These are phyloP conservation scores for Fusarium torulosum DNA, from an alignment of 2,329 filamentous ascomycete genomes.

Conservation along the genomic window DNA sequence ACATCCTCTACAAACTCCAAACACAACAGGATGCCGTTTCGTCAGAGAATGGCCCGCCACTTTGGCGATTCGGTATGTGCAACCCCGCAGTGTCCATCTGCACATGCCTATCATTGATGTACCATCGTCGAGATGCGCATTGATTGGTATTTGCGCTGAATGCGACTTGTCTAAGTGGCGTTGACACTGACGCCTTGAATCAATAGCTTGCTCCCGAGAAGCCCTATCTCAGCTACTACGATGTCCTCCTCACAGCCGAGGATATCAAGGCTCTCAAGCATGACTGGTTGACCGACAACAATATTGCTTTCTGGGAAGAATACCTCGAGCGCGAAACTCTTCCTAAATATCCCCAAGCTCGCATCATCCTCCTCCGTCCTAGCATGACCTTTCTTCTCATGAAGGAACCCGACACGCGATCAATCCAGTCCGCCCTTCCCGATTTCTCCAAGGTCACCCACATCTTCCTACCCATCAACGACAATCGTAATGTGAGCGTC, in stretches of 20 bases:
- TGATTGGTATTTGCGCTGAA: constrained; percentile 11
- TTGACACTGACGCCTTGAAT: constrained; percentile 23
- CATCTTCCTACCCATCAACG: constrained; percentile 96
- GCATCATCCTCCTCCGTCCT: constrained; percentile 91
- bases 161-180: constrained; percentile 16
- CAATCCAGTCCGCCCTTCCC: constrained; percentile 77
- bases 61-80: constrained; percentile 62
- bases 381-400: constrained; percentile 94
- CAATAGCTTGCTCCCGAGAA: constrained; percentile 63
- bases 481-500: constrained; percentile 78
- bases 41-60: constrained; percentile 60
- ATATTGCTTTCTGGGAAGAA: constrained; percentile 98
- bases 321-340: constrained; percentile 93
- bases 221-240: constrained; percentile 58
- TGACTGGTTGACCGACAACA: constrained; percentile 98
- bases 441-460: constrained; percentile 86
- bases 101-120: constrained; percentile 18
- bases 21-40: constrained; percentile 54
- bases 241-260: constrained; percentile 77
- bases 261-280: constrained; percentile 89
- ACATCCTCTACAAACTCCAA: constrained; percentile 36
- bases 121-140: constrained; percentile 27
- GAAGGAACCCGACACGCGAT: constrained; percentile 72
- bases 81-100: constrained; percentile 33
- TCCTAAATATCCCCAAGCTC: constrained; percentile 80